These are phyloP conservation scores for Stereocaulon alpinum DNA, from an alignment of 495 filamentous ascomycete species.

Conservation along the genomic window DNA sequence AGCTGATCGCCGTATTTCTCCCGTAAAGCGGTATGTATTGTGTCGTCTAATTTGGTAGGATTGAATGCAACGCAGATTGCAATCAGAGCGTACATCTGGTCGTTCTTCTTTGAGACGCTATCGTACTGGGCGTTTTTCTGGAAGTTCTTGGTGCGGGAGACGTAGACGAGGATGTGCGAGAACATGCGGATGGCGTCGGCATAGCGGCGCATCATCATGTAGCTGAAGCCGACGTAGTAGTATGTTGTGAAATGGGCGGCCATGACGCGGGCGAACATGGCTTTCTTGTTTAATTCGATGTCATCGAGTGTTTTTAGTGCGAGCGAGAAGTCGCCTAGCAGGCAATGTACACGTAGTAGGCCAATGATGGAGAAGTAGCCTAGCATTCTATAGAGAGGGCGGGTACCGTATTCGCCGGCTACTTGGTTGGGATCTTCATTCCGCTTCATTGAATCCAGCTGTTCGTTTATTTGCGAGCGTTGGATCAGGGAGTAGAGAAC, in stretches of 20 bases:
- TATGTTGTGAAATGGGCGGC: slow-evolving; percentile 99
- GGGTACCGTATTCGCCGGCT: slow-evolving; percentile 87
- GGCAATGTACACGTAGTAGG: slow-evolving; percentile 86
- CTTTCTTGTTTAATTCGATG: slow-evolving; percentile 99
- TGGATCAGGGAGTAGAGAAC: slow-evolving; percentile 99
- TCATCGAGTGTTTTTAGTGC: slow-evolving; percentile 98
- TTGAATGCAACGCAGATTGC: slow-evolving; percentile 98
- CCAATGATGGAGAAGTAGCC: slow-evolving; percentile 99
- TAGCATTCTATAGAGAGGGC: slow-evolving; percentile 92
- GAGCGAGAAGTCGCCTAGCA: slow-evolving; percentile 95
- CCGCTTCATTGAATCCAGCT: slow-evolving; percentile 86
- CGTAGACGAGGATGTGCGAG: slow-evolving; percentile 98
- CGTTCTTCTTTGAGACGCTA: slow-evolving; percentile 97
- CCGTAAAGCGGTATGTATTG: slow-evolving; percentile 92
- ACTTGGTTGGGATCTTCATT: slow-evolving; percentile 75
- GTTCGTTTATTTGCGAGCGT: slow-evolving; percentile 92
- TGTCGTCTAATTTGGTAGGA: slow-evolving; percentile 93
- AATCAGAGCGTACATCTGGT: slow-evolving; percentile 98
- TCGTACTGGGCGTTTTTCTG: slow-evolving; percentile 94
- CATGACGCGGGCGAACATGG: slow-evolving; percentile 99
- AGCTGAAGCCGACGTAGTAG: slow-evolving; percentile 99
- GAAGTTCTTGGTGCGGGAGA: slow-evolving; percentile 98
- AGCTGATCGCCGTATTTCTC: slow-evolving; percentile 99
- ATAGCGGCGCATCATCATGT: slow-evolving; percentile 99
- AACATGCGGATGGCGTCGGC: slow-evolving; percentile 99